Evolutionary conservation across 345 rosid species (phyloP).

Genomic region (Eucalyptus sp.): DNA sequence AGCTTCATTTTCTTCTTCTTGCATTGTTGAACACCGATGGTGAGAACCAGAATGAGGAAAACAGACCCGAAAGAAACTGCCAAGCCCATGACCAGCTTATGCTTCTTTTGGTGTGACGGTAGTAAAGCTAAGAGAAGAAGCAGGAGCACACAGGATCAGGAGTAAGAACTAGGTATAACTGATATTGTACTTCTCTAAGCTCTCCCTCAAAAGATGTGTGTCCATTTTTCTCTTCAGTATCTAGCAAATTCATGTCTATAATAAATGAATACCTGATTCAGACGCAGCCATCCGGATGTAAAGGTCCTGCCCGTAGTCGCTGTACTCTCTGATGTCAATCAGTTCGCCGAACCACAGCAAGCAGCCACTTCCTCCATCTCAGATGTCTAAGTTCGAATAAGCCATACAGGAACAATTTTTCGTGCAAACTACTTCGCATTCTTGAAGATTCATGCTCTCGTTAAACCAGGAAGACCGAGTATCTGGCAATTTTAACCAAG

Average conservation of each 20-base stretch:
- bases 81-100: background rate
- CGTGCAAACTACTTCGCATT: constrained; percentile 18
- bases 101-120: background rate
- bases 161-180: background rate
- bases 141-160: background rate
- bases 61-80: background rate
- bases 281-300: background rate
- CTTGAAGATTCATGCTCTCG: constrained; percentile 5
- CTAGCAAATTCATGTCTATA: background rate
- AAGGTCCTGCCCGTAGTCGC: background rate
- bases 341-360: background rate
- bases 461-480: constrained; percentile 7
- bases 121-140: background rate
- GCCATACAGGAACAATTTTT: constrained; percentile 45
- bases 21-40: background rate
- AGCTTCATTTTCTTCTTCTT: background rate
- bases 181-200: background rate
- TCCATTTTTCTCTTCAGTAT: background rate
- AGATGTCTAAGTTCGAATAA: constrained; percentile 21
- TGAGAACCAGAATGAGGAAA: background rate
- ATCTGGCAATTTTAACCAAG: constrained; percentile 32
- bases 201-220: background rate
- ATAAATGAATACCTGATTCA: background rate
- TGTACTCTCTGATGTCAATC: background rate
- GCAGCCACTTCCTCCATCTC: constrained; percentile 12